Evolutionary conservation across 73 alveolate genomes (phyloP).

Genomic region (Uronychia setigera): DNA sequence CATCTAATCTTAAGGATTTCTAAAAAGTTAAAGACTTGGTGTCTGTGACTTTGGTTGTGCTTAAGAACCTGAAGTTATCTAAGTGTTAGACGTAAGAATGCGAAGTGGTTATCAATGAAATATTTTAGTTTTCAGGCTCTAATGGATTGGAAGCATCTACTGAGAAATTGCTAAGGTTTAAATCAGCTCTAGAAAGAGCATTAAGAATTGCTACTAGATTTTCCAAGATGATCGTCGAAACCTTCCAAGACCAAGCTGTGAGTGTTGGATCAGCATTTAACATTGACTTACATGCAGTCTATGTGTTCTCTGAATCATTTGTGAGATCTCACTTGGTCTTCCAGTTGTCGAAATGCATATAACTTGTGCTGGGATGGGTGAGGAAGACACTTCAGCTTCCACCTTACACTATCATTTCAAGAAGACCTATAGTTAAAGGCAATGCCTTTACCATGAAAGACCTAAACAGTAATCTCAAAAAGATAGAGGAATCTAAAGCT

Average conservation of each 20-base stretch:
- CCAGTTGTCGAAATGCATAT: conserved; percentile 81
- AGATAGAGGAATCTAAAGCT: neutral
- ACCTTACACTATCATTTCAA: conserved; percentile 56
- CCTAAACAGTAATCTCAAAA: neutral
- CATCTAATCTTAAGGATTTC: neutral
- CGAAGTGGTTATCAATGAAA: neutral
- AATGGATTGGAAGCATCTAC: neutral
- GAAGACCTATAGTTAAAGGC: neutral
- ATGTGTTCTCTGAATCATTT: conserved; percentile 87
- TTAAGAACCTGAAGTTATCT: neutral
- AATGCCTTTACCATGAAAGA: neutral
- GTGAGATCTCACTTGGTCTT: conserved; percentile 83
- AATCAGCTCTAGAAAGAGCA: conserved; percentile 39
- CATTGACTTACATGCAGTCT: conserved; percentile 66
- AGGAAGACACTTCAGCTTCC: conserved; percentile 76
- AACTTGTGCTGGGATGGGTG: conserved; percentile 46
- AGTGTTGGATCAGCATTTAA: conserved; percentile 73
- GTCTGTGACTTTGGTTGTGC: neutral
- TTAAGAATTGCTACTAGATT: conserved; percentile 16
- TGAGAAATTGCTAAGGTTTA: conserved; percentile 19
- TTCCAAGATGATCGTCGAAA: conserved; percentile 8
- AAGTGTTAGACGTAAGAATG: neutral
- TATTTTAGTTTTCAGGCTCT: neutral
- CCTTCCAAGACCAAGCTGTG: conserved; percentile 70
- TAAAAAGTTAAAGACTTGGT: too few species aligned